Percentiles rank a stretch among this genome's conserved stretches.
Evolutionary conservation across 1,284 basidiomycete genomes (phyloP).

Genomic region (Ustilago vetiveriae): DNA sequence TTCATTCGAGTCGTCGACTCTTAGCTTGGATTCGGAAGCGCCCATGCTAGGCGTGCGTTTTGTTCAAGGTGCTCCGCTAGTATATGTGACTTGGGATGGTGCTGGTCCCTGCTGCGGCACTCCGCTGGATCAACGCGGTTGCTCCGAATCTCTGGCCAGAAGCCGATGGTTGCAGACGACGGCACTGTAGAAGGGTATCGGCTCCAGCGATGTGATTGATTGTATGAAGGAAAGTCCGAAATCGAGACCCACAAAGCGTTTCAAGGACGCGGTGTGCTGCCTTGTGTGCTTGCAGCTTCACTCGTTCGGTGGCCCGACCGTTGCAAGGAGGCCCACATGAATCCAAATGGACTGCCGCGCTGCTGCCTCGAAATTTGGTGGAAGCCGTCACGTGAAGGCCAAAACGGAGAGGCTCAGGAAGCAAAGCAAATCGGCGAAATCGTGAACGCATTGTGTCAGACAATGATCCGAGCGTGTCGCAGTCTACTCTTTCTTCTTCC

Average conservation of each 20-base stretch:
- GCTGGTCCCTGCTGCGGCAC: too few relatives aligned
- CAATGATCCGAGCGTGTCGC: slow-evolving; percentile 22
- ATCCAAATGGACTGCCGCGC: slow-evolving; percentile 5
- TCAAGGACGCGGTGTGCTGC: too few relatives aligned
- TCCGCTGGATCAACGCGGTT: too few relatives aligned
- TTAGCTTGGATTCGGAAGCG: slow-evolving; percentile 40
- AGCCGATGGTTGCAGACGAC: too few relatives aligned
- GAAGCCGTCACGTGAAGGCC: slow-evolving; percentile 33
- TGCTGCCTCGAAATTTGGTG: slow-evolving; percentile 6
- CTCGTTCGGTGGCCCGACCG: slow-evolving; percentile 30
- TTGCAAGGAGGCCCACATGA: slow-evolving; percentile 6
- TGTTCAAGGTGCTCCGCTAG: too few relatives aligned
- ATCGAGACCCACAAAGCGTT: too few relatives aligned
- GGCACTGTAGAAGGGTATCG: too few relatives aligned
- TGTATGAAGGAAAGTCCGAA: too few relatives aligned
- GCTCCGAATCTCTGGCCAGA: neutral
- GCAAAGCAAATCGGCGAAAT: slow-evolving; percentile 24
- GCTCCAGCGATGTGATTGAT: too few relatives aligned
- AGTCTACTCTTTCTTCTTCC: slow-evolving; percentile 12
- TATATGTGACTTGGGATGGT: too few relatives aligned
- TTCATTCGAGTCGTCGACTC: slow-evolving; percentile 45
- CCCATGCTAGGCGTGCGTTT: slow-evolving; percentile 34
- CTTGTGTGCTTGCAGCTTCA: slow-evolving; percentile 12
- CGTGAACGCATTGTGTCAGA: neutral
- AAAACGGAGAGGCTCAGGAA: neutral